phyloP scores from a whole-genome alignment of 2,329 filamentous ascomycete genomes.

The Phaeosphaeria sp. region DNA sequence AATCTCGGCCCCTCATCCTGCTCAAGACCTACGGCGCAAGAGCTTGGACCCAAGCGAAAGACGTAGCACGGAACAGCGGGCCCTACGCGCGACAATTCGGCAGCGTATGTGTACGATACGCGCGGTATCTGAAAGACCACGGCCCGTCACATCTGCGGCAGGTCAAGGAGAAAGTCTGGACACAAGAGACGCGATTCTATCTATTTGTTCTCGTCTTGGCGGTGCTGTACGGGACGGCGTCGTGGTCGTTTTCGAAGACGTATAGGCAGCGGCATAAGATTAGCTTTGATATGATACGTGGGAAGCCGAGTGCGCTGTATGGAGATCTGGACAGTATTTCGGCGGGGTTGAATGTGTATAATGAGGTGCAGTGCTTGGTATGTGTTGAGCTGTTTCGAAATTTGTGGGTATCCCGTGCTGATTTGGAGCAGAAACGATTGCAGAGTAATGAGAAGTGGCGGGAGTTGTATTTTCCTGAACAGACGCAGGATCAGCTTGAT shows the following conservation, averaged over 20 bases:
- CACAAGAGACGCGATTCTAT: background rate
- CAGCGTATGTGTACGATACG: background rate
- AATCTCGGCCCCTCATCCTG: background rate
- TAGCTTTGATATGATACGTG: background rate
- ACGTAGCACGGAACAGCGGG: background rate
- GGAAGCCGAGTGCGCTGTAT: background rate
- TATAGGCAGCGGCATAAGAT: background rate
- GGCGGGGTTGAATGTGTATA: background rate
- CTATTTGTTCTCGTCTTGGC: background rate
- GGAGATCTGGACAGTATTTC: background rate
- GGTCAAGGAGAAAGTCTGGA: background rate
- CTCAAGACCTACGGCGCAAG: background rate
- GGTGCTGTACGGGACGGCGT: background rate
- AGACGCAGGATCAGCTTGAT: background rate
- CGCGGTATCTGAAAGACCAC: background rate
- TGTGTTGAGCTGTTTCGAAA: background rate
- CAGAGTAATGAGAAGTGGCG: background rate
- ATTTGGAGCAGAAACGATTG: background rate
- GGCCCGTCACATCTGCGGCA: background rate
- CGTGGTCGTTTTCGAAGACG: background rate
- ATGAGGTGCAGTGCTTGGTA: background rate
- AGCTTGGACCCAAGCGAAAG: background rate
- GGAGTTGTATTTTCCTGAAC: background rate
- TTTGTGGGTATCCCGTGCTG: background rate
- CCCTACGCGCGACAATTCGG: background rate